Conservation (phyloP, 2,329 filamentous ascomycete species). For the Penicillium janthinellum region DNA sequence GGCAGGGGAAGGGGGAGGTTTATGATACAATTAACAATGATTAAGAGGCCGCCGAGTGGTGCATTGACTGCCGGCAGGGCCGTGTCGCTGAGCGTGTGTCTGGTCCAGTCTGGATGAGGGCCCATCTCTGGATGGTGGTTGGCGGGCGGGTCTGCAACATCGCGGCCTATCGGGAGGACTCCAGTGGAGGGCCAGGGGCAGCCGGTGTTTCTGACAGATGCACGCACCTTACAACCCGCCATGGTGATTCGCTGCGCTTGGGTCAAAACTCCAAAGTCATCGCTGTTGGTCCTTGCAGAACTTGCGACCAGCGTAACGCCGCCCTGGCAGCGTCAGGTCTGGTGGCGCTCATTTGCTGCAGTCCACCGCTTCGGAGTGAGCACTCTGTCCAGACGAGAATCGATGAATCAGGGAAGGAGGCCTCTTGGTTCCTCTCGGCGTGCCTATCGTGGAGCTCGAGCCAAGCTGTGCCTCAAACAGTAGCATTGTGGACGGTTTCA, state of each 20-base stretch:
- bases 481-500: slow-evolving; percentile 16
- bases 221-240: slow-evolving; percentile 3
- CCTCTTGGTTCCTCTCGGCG: neutral
- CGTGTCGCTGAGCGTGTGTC: neutral
- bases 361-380: neutral
- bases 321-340: neutral
- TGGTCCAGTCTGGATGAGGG: too few species aligned
- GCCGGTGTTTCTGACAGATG: slow-evolving; percentile 19
- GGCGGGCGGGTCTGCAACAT: neutral
- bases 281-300: slow-evolving; percentile 17
- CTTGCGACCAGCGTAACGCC: slow-evolving; percentile 22
- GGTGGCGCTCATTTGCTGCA: neutral
- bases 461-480: slow-evolving; percentile 11
- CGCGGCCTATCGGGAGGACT: slow-evolving; percentile 18
- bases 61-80: neutral
- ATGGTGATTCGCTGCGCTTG: slow-evolving; percentile 14
- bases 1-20: slow-evolving; percentile 8
- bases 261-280: neutral
- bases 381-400: neutral
- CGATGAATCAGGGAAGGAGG: neutral
- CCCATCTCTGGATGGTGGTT: neutral
- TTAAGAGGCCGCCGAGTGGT: neutral
- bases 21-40: slow-evolving; percentile 5
- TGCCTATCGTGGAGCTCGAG: slow-evolving; percentile 1
- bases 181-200: slow-evolving; percentile 9